These are phyloP conservation scores for Auxenochlorella pyrenoidosa DNA, from an alignment of 139 green algal genomes.

Conservation along the genomic window DNA sequence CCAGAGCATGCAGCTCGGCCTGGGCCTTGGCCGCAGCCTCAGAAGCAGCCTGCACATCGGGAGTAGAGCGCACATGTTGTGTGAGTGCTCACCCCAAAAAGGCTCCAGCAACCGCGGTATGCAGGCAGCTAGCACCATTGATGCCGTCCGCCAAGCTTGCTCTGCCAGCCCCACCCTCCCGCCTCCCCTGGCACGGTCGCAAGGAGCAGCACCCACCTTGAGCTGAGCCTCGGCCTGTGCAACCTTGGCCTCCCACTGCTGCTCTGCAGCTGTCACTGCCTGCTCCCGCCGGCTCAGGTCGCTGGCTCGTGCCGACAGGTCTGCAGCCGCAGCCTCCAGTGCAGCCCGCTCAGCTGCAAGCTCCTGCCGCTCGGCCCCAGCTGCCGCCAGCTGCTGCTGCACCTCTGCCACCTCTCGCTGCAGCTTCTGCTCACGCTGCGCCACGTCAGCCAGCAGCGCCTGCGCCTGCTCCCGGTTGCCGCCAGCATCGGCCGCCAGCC, in stretches of 20 bases:
- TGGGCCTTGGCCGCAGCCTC: slow-evolving; percentile 12
- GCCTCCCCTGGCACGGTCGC: too few species aligned
- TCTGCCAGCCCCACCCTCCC: background rate
- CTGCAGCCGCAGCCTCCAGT: slow-evolving; percentile 29
- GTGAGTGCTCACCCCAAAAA: too few species aligned
- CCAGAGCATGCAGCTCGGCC: slow-evolving; percentile 33
- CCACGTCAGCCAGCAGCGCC: slow-evolving; percentile 32
- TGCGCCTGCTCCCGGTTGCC: slow-evolving; percentile 12
- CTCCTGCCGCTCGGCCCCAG: slow-evolving; percentile 1
- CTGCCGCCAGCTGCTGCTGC: background rate
- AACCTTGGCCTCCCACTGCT: slow-evolving; percentile 23
- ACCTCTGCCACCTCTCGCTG: slow-evolving; percentile 15
- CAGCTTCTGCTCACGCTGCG: slow-evolving; percentile 22
- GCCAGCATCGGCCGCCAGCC: background rate
- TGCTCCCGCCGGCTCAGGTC: slow-evolving; percentile 35
- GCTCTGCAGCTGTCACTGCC: slow-evolving; percentile 17
- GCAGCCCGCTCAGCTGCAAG: slow-evolving; percentile 26
- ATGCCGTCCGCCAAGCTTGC: too few species aligned
- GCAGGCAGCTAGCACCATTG: too few species aligned
- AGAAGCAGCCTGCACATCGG: background rate
- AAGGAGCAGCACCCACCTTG: background rate
- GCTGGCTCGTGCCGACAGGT: background rate
- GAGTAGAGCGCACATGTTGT: too few species aligned
- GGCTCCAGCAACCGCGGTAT: too few species aligned
- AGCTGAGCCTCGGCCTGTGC: background rate